Conservation (phyloP, 83 land plant species). For the Larix sibirica region DNA sequence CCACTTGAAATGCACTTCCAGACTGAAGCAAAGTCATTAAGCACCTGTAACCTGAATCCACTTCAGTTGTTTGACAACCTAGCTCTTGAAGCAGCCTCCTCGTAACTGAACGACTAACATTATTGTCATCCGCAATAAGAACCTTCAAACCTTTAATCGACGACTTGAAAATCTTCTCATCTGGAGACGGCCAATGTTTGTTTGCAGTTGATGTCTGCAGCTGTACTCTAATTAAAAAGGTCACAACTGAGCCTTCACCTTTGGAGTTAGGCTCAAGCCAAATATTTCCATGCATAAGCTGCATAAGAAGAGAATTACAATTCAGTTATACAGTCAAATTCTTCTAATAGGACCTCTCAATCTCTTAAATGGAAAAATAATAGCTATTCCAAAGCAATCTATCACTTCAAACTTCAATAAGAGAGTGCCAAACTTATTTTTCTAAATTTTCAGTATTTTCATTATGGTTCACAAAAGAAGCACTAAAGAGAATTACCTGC, state of each 20-base stretch:
- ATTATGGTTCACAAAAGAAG: background rate
- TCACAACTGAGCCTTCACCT: constrained; percentile 41
- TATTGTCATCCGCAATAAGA: constrained; percentile 67
- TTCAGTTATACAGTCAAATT: too few species aligned
- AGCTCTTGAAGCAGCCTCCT: constrained; percentile 66
- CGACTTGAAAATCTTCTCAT: constrained; percentile 27
- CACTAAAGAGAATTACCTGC: constrained; percentile 38
- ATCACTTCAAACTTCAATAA: background rate
- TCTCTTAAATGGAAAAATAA: background rate
- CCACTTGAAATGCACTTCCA: constrained; percentile 40
- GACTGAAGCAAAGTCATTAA: constrained; percentile 46
- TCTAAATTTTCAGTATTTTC: background rate
- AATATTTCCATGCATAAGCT: constrained; percentile 82
- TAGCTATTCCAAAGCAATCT: background rate
- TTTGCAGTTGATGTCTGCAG: constrained; percentile 19
- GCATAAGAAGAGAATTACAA: constrained; percentile 13
- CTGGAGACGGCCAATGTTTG: constrained; percentile 17
- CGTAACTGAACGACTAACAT: constrained; percentile 69
- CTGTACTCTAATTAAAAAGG: constrained; percentile 35
- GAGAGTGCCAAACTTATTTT: background rate
- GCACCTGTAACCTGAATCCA: constrained; percentile 73
- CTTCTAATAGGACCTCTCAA: too few species aligned
- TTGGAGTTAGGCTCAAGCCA: constrained; percentile 40
- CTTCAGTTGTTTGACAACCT: constrained; percentile 63
- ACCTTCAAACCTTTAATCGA: constrained; percentile 61